Evolutionary conservation across 495 filamentous ascomycete genomes (phyloP), one percentile per base, ranked within the genome.

Genomic region (Penicillium silybi): DNA sequence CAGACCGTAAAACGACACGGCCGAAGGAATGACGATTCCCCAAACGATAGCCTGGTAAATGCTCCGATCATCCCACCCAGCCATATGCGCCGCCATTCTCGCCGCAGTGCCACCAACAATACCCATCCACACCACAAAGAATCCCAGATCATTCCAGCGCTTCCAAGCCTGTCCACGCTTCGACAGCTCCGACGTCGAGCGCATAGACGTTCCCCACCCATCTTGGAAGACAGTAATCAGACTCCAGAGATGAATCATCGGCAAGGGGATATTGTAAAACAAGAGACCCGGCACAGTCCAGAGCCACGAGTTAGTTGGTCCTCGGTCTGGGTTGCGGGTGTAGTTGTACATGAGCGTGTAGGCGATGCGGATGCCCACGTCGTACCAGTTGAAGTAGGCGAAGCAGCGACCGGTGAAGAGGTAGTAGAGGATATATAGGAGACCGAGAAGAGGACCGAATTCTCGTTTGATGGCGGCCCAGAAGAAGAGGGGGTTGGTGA

Each of bases 121-220:
- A 5, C 61, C 63, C 60, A 64, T 63, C 57, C 55, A 64, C 0
- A 66, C 44, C 18, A 66, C 63, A 43, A 66, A 63, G 45, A 66
- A 66, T 2, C 63, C 60, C 7, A 63, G 26, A 43, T 66, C 55
- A 16, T 63, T 52, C 46, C 48, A 58, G n/a, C 55, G 46, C 40
- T 61, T 59, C 58, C 63, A 61, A 8, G 59, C 46, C 49, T 58
- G 46, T 15, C 44, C 49, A 22, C 59, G 46, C 51, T 57, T 57
- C 16, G 56, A 55, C 40, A 58, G 26, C 20, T 58, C 59, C 6
- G 38, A 47, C 13, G 43, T 52, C 34, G 59, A 56, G 7, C 66
- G 59, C 64, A 67, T 67, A 11, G 61, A 52, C 5, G 66, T 69
- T 2, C 66, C 66, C 66, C 66, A 69, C 20, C 64, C 64, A 39